Base-by-base conservation (phyloP, 2,329 filamentous ascomycete species). In the Monilinia laxa region DNA sequence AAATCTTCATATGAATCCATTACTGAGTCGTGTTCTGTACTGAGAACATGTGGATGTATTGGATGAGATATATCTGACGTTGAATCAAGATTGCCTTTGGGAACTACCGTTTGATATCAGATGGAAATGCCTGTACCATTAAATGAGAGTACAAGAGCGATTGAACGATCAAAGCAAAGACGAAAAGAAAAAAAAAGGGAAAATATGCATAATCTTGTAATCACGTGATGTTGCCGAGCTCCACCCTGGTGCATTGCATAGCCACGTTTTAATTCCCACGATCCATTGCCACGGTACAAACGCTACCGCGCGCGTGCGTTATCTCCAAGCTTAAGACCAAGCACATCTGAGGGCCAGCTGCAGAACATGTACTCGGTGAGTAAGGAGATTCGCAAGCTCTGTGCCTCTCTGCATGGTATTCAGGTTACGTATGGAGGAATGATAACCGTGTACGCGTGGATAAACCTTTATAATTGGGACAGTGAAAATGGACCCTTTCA, bases 221-320 rank as follows among this genome's bases (percentile, higher is more conserved):
- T 51, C 58, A 60, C 58, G 58, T 60, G 58, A 60, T 7, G 3
- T 0, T 38, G 38, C 57, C 42, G 35, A 60, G n/a, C 14, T 35
- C 47, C 20, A 9, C 16, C 2, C 12, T 10, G 16, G 16, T 35
- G 42, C 4, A 51, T 23, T 35, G 25, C 57, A 60, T 35, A 35
- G 57, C 42, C 57, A 60, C 57, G 57, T 38, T 60, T 14, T 35
- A 20, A 60, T 60, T 20, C 42, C 20, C 28, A 49, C 28, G 20
- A 59, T 49, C 57, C 56, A 40, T 31, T 59, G 25, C 56, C 42
- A 59, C 18, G 57, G 57, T 23, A 59, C 56, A 59, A 9, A 31
- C n/a, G 20, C 20, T 35, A 23, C 58, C 58, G 42, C 58, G 58
- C 58, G 45, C 56, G 40, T 59, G 56, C 40, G 18, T 12, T 49